Conservation (phyloP, 495 filamentous ascomycete species). For the Penicillium dipodomyicola region DNA sequence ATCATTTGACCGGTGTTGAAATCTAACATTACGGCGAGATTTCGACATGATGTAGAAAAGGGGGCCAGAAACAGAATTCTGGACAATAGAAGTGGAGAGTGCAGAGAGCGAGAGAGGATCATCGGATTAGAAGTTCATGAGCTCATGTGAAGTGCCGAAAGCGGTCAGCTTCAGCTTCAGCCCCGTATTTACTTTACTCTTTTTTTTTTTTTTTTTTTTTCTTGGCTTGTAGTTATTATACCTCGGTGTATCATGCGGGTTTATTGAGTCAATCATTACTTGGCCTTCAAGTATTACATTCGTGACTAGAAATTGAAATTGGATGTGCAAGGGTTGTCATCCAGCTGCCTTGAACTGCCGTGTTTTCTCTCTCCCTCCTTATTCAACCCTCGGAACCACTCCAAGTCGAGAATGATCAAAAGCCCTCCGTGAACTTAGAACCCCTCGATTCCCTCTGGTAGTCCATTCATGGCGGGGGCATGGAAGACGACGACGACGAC, state of each 20-base stretch:
- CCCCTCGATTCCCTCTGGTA: constrained; percentile 2
- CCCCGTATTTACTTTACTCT: background rate
- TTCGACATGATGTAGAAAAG: constrained; percentile 56
- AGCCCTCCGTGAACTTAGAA: background rate
- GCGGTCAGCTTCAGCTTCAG: constrained; percentile 17
- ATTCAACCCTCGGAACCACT: background rate
- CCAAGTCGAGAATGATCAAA: background rate
- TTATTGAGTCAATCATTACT: background rate
- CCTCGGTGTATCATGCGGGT: background rate
- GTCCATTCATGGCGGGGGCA: constrained; percentile 52
- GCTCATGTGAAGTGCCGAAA: constrained; percentile 30
- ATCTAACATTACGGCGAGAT: constrained; percentile 79
- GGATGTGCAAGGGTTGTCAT: background rate
- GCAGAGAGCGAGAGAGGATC: constrained; percentile 23
- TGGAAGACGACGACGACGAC: constrained; percentile 61
- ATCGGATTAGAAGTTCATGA: constrained; percentile 25
- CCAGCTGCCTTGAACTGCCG: constrained; percentile 1
- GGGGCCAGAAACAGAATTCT: constrained; percentile 13
- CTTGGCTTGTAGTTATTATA: background rate
- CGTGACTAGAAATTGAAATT: constrained; percentile 1
- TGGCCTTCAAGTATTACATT: background rate
- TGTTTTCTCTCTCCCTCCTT: background rate
- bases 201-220: background rate
- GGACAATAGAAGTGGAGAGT: constrained; percentile 18
- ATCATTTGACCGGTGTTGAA: constrained; percentile 63